Base-by-base conservation (phyloP, 192 early-diverging fungal species). In the Rhizoclosmatium sp. region DNA sequence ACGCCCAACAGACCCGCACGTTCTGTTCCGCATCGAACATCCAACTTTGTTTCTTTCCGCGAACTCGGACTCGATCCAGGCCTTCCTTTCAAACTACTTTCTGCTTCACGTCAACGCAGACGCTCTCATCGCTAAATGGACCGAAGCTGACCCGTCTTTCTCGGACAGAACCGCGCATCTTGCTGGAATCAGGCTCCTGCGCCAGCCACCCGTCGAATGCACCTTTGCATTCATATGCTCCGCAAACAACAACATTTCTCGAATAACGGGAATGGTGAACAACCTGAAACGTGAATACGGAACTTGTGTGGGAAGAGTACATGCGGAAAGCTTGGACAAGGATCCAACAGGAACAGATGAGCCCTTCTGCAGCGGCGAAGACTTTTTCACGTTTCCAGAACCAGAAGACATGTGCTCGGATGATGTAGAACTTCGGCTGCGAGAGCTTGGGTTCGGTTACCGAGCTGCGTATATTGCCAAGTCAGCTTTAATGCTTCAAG, bases 171-270 rank as follows among this genome's bases (percentile, higher is more conserved):
- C 59, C 16, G 14, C 23, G 21, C 58, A 23, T 49, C 62, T 69
- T 42, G 14, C 51, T 80, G 85, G 65, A 23, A 67, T 41, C 4
- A 39, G 75, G 12, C 65, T 76, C 7, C 41, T 76, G 47, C 75
- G 75, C 1, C 96, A 98, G 74, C 93, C 95, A 40, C 94, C 95
- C 9, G 86, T 91, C 21, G 98, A 99, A 83, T 95, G 91, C 73
- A 69, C 96, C 59, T 83, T 99, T 59, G 89, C 90, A 23, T 99
- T 99, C 73, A 97, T 99, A 10, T 98, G 96, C 81, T 93, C 93
- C 2, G 89, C 90, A 44, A 97, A 97, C 84, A 99, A 99, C 87
- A 97, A 98, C 86, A 97, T 99, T 56, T 80, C 87, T 31, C 84
- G 98, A 41, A 99, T 99, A 49, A 92, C 95, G 39, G 80, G 82